Percentiles rank a stretch among this genome's conserved stretches.
These are phyloP conservation scores for Solanum chmielewskii DNA, from an alignment of 257 asterid species.

Conservation along the genomic window DNA sequence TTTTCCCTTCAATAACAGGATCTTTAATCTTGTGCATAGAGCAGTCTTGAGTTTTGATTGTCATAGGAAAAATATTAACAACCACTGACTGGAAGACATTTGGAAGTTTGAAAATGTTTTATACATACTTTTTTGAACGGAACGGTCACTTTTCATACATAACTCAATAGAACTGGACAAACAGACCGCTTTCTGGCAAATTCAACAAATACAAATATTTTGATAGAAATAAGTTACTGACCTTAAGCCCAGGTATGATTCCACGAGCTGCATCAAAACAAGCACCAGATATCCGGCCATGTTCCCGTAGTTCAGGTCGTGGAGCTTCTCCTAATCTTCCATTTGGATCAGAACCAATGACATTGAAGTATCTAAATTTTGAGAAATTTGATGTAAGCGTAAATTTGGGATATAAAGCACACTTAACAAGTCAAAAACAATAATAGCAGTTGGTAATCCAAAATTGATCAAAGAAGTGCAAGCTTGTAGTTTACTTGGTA, in stretches of 20 bases:
- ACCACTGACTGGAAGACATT: neutral
- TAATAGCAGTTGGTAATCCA: neutral
- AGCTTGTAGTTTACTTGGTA: neutral
- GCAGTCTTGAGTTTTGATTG: neutral
- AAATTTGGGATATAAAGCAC: neutral
- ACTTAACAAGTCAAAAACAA: neutral
- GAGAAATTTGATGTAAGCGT: neutral
- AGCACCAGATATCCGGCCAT: conserved; percentile 84
- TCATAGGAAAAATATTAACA: neutral
- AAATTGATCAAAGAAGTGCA: neutral
- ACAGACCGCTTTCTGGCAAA: neutral
- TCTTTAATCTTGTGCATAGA: neutral
- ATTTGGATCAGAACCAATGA: conserved; percentile 65
- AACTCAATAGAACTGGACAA: neutral
- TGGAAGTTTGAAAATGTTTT: neutral
- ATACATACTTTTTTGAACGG: neutral
- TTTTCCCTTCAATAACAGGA: neutral
- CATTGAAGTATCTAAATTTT: conserved; percentile 28
- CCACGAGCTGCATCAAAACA: conserved; percentile 94
- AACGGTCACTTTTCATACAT: neutral
- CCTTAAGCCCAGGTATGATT: conserved; percentile 75
- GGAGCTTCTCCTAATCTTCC: conserved; percentile 97
- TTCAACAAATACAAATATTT: neutral
- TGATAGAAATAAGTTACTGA: neutral
- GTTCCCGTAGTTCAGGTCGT: conserved; percentile 74